phyloP scores from a whole-genome alignment of 2,329 filamentous ascomycete genomes.

The Apiospora phragmitis region DNA sequence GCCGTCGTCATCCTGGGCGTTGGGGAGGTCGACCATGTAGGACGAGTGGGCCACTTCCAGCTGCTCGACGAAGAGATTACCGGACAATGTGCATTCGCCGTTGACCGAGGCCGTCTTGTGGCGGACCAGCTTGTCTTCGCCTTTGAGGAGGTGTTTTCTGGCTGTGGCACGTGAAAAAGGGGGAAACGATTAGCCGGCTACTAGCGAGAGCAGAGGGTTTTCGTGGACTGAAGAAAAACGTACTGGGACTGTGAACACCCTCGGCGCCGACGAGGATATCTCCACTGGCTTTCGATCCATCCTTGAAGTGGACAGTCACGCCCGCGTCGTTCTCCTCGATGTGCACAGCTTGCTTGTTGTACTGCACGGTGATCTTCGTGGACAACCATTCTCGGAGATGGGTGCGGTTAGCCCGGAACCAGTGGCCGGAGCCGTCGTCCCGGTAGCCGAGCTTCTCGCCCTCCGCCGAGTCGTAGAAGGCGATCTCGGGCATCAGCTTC shows the following conservation, averaged over 20 bases:
- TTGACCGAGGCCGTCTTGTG: slow-evolving; percentile 29
- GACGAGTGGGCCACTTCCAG: slow-evolving; percentile 33
- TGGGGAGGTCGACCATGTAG: slow-evolving; percentile 24
- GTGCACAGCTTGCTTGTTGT: slow-evolving; percentile 23
- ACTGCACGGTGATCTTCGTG: slow-evolving; percentile 26
- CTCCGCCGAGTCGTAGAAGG: slow-evolving; percentile 13
- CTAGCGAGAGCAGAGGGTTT: neutral
- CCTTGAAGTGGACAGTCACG: slow-evolving; percentile 26
- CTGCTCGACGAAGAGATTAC: slow-evolving; percentile 30
- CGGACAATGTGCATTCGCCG: slow-evolving; percentile 28
- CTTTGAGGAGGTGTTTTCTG: slow-evolving; percentile 31
- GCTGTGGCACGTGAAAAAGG: slow-evolving; percentile 18
- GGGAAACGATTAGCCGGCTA: slow-evolving; percentile 11
- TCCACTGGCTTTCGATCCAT: slow-evolving; percentile 24
- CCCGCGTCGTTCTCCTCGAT: slow-evolving; percentile 20
- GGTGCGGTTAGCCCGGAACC: slow-evolving; percentile 24
- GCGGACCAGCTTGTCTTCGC: slow-evolving; percentile 26
- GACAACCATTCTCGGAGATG: slow-evolving; percentile 27
- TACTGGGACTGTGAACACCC: slow-evolving; percentile 27
- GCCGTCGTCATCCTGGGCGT: neutral
- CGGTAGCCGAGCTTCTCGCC: slow-evolving; percentile 13
- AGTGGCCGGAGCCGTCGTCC: neutral
- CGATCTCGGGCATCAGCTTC: slow-evolving; percentile 18
- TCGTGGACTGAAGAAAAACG: neutral
- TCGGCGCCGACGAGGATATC: slow-evolving; percentile 31